Percentiles rank a stretch among this genome's conserved stretches.
These are phyloP conservation scores for Scytalidium sp. DNA, from an alignment of 2,329 filamentous ascomycete genomes.

Conservation along the genomic window DNA sequence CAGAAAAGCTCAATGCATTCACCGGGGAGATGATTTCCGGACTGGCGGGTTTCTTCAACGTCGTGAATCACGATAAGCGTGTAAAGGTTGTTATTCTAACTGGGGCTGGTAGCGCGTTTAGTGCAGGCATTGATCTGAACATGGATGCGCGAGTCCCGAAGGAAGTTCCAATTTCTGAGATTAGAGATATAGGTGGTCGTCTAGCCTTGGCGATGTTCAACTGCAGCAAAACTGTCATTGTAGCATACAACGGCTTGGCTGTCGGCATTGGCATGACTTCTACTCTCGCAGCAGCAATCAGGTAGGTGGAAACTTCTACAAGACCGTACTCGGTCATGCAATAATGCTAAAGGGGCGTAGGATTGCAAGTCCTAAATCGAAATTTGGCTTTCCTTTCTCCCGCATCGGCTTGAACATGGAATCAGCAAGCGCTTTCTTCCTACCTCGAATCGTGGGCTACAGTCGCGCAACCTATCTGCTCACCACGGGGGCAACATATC, in stretches of 20 bases:
- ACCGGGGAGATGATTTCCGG: constrained; percentile 60
- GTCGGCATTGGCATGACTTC: constrained; percentile 59
- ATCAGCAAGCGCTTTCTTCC: constrained; percentile 66
- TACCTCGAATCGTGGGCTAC: constrained; percentile 64
- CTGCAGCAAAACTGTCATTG: constrained; percentile 54
- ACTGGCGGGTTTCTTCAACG: constrained; percentile 49
- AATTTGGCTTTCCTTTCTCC: constrained; percentile 70
- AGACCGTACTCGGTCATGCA: background rate
- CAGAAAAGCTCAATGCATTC: constrained; percentile 64
- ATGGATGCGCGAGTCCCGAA: background rate
- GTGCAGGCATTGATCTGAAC: constrained; percentile 38
- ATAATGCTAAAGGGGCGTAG: background rate
- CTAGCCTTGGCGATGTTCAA: constrained; percentile 50
- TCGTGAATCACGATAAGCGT: constrained; percentile 47
- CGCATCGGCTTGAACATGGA: constrained; percentile 68
- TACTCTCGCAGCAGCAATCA: constrained; percentile 49
- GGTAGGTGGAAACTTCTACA: background rate
- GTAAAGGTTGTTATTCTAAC: constrained; percentile 52
- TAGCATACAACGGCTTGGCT: constrained; percentile 53
- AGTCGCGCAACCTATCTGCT: constrained; percentile 59
- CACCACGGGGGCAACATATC: constrained; percentile 62
- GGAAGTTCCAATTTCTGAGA: background rate
- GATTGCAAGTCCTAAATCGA: constrained; percentile 51
- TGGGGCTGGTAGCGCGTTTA: constrained; percentile 47
- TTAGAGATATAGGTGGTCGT: constrained; percentile 47